phyloP scores from a whole-genome alignment of 495 filamentous ascomycete species.

The Penicillium antarcticum region DNA sequence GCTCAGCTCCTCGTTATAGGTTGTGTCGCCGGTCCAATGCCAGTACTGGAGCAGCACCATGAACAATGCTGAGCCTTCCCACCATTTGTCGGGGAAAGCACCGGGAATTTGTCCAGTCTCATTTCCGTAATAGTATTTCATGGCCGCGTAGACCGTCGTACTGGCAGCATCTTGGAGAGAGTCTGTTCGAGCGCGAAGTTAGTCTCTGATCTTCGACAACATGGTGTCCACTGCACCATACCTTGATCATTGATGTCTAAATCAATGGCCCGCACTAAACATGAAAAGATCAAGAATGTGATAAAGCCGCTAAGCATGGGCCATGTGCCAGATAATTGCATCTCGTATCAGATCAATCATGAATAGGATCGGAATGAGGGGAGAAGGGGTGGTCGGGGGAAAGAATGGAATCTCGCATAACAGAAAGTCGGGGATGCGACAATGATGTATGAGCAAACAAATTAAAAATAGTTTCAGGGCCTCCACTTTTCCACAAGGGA shows the following conservation, averaged over 20 bases:
- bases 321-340: constrained; percentile 8
- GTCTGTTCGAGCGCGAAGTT: constrained; percentile 36
- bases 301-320: constrained; percentile 3
- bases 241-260: constrained; percentile 2
- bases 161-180: constrained; percentile 62
- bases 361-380: neutral
- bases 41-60: constrained; percentile 48
- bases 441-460: constrained; percentile 2
- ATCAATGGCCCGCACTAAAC: neutral
- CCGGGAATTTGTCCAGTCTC: constrained; percentile 58
- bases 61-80: constrained; percentile 68
- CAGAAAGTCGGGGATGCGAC: constrained; percentile 4
- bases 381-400: neutral
- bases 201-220: neutral
- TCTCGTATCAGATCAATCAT: constrained; percentile 2
- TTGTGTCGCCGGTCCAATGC: constrained; percentile 52
- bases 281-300: neutral
- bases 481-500: constrained; percentile 5
- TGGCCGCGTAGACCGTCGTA: constrained; percentile 58
- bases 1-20: constrained; percentile 46
- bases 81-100: constrained; percentile 61
- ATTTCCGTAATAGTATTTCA: constrained; percentile 65
- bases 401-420: neutral
- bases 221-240: neutral
- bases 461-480: constrained; percentile 10